Percentiles rank a stretch among this genome's conserved stretches.
These are phyloP conservation scores for Candida corydali DNA, from an alignment of 805 yeast genomes.

Conservation along the genomic window DNA sequence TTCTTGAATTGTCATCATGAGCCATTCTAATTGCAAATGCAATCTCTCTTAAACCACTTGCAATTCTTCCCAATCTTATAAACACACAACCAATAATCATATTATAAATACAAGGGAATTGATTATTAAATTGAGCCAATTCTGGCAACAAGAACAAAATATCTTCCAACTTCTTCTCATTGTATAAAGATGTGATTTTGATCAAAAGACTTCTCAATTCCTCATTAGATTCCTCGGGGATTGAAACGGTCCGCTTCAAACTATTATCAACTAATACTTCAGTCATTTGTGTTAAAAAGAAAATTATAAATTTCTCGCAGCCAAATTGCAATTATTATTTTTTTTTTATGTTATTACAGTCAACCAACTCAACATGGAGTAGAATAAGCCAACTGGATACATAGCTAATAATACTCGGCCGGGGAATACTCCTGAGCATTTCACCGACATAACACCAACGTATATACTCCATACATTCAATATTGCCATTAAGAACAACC, in stretches of 20 bases:
- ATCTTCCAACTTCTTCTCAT: background rate
- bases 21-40: constrained; percentile 5
- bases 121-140: background rate
- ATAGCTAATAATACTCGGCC: constrained; percentile 59
- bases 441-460: constrained; percentile 58
- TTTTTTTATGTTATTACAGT: constrained; percentile 50
- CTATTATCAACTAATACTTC: background rate
- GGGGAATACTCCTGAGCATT: constrained; percentile 62
- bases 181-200: background rate
- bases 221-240: no score
- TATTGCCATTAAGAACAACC: constrained; percentile 44
- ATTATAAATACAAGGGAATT: background rate
- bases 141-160: constrained; percentile 5
- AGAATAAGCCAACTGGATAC: constrained; percentile 63
- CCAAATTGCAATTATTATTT: constrained; percentile 1
- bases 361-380: constrained; percentile 61
- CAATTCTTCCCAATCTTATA: constrained; percentile 4
- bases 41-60: constrained; percentile 5
- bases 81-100: constrained; percentile 4
- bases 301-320: background rate
- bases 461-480: constrained; percentile 61
- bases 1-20: background rate
- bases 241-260: no score
- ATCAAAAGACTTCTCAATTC: background rate
- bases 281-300: background rate